phyloP scores from a whole-genome alignment of 202 grass and related monocot species.

The Miscanthus sacchariflorus region DNA sequence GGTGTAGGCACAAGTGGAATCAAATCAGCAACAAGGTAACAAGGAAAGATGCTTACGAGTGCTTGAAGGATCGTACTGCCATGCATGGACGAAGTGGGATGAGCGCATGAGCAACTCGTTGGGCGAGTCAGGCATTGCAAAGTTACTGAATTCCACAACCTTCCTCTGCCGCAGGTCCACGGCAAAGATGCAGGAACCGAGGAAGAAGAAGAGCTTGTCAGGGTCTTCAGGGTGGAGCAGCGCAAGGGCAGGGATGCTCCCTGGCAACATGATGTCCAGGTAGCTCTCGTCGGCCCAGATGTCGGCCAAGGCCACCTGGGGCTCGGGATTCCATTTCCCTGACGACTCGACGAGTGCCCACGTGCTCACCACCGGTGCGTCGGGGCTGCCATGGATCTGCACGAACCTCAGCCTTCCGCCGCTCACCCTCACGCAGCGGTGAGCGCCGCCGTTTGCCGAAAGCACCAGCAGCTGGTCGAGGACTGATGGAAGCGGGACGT shows the following conservation, averaged over 20 bases:
- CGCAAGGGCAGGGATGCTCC: neutral
- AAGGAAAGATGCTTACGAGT: neutral
- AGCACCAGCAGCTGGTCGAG: neutral
- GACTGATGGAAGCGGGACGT: neutral
- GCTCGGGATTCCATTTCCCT: neutral
- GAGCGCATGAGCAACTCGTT: neutral
- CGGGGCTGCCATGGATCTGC: neutral
- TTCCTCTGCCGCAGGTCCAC: neutral
- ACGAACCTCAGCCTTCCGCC: neutral
- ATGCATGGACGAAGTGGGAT: constrained; percentile 27
- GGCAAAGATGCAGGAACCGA: neutral
- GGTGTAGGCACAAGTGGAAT: neutral
- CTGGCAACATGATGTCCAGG: neutral
- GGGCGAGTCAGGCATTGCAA: neutral
- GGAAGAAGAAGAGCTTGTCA: constrained; percentile 31
- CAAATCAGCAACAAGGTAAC: neutral
- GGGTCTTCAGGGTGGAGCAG: neutral
- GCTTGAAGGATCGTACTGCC: constrained; percentile 18
- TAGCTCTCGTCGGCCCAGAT: constrained; percentile 8
- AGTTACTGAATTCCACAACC: neutral
- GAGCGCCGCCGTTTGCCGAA: too few relatives aligned
- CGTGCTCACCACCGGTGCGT: neutral
- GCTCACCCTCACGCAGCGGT: constrained; percentile 3
- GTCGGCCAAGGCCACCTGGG: neutral
- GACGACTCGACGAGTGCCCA: neutral